phyloP scores from a whole-genome alignment of 768 basidiomycete species.

The Suillus decipiens region DNA sequence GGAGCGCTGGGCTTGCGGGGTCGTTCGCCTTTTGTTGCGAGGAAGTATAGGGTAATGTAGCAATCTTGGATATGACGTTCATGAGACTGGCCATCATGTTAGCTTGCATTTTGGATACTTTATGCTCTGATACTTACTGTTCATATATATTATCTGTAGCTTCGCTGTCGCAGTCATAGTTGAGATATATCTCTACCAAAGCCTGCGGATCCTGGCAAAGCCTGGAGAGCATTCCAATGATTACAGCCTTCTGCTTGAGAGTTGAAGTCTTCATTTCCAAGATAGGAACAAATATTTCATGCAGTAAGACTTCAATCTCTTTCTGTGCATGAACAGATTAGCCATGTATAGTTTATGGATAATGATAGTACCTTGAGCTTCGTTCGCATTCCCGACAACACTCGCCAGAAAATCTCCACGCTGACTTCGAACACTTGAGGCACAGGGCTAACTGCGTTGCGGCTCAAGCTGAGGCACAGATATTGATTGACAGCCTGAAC shows the following conservation, averaged over 20 bases:
- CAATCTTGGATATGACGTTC: slow-evolving; percentile 94
- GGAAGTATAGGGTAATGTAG: slow-evolving; percentile 54
- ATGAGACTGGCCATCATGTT: slow-evolving; percentile 58
- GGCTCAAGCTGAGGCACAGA: slow-evolving; percentile 86
- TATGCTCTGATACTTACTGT: slow-evolving; percentile 53
- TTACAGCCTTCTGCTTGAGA: slow-evolving; percentile 90
- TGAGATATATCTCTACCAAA: slow-evolving; percentile 96
- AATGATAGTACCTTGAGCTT: slow-evolving; percentile 77
- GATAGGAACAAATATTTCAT: slow-evolving; percentile 98
- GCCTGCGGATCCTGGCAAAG: slow-evolving; percentile 97
- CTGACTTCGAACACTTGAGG: slow-evolving; percentile 97
- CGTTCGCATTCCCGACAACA: slow-evolving; percentile 90
- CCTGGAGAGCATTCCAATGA: slow-evolving; percentile 83
- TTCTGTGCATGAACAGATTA: slow-evolving; percentile 55
- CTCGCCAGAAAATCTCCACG: slow-evolving; percentile 98
- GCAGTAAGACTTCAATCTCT: slow-evolving; percentile 98
- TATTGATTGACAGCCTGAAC: slow-evolving; percentile 96
- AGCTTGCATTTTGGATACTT: slow-evolving; percentile 7
- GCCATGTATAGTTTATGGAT: slow-evolving; percentile 10
- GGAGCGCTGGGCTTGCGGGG: slow-evolving; percentile 60
- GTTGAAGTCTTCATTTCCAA: slow-evolving; percentile 98
- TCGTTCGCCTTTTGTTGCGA: slow-evolving; percentile 54
- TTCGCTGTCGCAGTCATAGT: slow-evolving; percentile 97
- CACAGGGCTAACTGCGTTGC: slow-evolving; percentile 94
- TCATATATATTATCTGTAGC: slow-evolving; percentile 98